Evolutionary conservation across 345 rosid genomes (phyloP).

Genomic region (Alliaria petiolata): DNA sequence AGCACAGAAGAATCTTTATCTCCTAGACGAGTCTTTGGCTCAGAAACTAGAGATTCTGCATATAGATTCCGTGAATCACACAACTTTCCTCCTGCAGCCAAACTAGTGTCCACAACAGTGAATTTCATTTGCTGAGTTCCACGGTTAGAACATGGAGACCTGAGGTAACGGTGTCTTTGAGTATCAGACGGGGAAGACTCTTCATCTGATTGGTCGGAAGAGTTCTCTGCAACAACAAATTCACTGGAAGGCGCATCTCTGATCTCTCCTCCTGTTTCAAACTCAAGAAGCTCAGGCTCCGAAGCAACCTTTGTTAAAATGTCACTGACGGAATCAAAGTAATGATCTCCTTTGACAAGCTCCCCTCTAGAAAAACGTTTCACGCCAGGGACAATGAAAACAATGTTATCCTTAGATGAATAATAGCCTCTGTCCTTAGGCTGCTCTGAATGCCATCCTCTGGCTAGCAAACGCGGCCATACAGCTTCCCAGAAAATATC

Average conservation of each 20-base stretch:
- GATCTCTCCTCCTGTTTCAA: slow-evolving; percentile 41
- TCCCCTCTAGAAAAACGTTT: slow-evolving; percentile 60
- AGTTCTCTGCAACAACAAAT: slow-evolving; percentile 23
- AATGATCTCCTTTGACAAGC: slow-evolving; percentile 63
- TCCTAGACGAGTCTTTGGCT: slow-evolving; percentile 27
- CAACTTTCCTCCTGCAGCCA: slow-evolving; percentile 40
- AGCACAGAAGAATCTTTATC: slow-evolving; percentile 20
- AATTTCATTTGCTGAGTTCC: slow-evolving; percentile 40
- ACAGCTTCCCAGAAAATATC: slow-evolving; percentile 86
- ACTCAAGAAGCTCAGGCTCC: slow-evolving; percentile 63
- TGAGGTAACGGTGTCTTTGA: slow-evolving; percentile 47
- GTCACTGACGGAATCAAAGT: slow-evolving; percentile 71
- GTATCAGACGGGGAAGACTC: slow-evolving; percentile 26
- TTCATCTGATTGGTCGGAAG: slow-evolving; percentile 45
- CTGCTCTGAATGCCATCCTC: slow-evolving; percentile 84
- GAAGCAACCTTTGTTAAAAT: slow-evolving; percentile 60
- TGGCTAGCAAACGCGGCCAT: slow-evolving; percentile 77
- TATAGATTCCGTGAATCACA: slow-evolving; percentile 42
- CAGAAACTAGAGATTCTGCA: slow-evolving; percentile 28
- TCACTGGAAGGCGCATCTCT: slow-evolving; percentile 29
- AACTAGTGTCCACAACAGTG: slow-evolving; percentile 62
- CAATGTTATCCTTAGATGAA: slow-evolving; percentile 46
- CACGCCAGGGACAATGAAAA: slow-evolving; percentile 67
- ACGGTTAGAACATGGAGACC: slow-evolving; percentile 48
- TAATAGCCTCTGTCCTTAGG: slow-evolving; percentile 41